Conservation (phyloP, 1,139 yeast species). For the Yamadazyma sp. region DNA sequence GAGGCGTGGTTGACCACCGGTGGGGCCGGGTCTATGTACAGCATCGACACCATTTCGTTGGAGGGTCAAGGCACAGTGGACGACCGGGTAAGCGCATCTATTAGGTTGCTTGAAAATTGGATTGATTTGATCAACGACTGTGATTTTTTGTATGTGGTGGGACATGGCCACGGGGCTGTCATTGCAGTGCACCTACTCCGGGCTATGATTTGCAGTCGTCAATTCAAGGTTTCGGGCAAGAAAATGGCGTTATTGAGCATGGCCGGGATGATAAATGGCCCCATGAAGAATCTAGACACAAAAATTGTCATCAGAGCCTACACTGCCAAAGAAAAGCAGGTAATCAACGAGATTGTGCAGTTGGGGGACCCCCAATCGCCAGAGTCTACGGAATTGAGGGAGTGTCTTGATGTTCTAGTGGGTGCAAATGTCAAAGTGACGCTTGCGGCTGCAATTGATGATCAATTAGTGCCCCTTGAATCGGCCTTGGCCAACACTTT, state of each 20-base stretch:
- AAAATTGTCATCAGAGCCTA: slow-evolving; percentile 49
- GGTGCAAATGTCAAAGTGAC: slow-evolving; percentile 48
- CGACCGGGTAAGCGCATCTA: slow-evolving; percentile 37
- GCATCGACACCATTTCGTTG: slow-evolving; percentile 47
- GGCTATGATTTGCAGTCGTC: slow-evolving; percentile 19
- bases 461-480: slow-evolving; percentile 78
- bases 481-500: slow-evolving; percentile 45
- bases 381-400: slow-evolving; percentile 29
- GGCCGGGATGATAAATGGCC: slow-evolving; percentile 48
- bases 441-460: slow-evolving; percentile 52
- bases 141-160: slow-evolving; percentile 45
- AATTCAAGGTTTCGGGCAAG: slow-evolving; percentile 15
- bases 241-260: slow-evolving; percentile 45
- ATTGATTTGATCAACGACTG: slow-evolving; percentile 27
- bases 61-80: slow-evolving; percentile 53
- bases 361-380: slow-evolving; percentile 38
- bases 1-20: slow-evolving; percentile 37
- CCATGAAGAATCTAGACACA: slow-evolving; percentile 42
- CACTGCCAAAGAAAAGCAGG: slow-evolving; percentile 45
- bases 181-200: slow-evolving; percentile 46
- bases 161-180: slow-evolving; percentile 48
- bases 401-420: slow-evolving; percentile 29
- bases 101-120: slow-evolving; percentile 47
- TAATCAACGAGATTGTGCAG: slow-evolving; percentile 49
- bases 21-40: slow-evolving; percentile 22